Evolutionary conservation across 1,284 basidiomycete genomes (phyloP).

Genomic region (Naganishia cerealis): DNA sequence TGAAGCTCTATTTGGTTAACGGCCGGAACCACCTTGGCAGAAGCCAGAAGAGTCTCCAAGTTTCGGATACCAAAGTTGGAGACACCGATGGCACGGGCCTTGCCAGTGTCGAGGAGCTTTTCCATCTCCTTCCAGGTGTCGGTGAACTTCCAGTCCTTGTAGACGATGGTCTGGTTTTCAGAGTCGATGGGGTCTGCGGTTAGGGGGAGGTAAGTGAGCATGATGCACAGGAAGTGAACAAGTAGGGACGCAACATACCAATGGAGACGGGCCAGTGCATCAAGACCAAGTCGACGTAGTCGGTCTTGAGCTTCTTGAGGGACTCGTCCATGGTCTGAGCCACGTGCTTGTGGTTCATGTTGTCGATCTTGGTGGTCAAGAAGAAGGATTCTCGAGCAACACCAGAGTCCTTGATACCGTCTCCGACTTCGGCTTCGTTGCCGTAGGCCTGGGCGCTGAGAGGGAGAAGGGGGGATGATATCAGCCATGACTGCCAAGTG

Average conservation of each 20-base stretch:
- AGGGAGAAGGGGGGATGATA: conserved; percentile 18
- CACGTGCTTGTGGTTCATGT: conserved; percentile 58
- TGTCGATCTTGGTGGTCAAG: conserved; percentile 68
- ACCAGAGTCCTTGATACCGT: conserved; percentile 65
- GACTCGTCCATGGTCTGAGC: conserved; percentile 63
- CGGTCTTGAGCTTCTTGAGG: conserved; percentile 63
- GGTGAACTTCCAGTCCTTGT: conserved; percentile 55
- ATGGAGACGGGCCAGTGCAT: conserved; percentile 57
- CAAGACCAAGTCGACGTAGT: conserved; percentile 71
- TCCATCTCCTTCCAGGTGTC: conserved; percentile 67
- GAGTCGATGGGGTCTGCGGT: conserved; percentile 34
- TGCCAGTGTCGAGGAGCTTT: conserved; percentile 58
- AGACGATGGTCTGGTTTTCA: conserved; percentile 42
- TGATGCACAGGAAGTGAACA: background rate
- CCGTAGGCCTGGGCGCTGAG: conserved; percentile 52
- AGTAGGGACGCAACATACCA: conserved; percentile 13
- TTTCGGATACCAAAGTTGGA: conserved; percentile 69
- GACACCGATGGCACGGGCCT: conserved; percentile 62
- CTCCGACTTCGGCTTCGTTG: conserved; percentile 86
- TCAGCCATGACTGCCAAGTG: background rate
- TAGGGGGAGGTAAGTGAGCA: background rate
- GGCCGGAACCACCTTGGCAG: conserved; percentile 68
- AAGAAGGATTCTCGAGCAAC: conserved; percentile 67
- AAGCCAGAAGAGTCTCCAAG: conserved; percentile 62
- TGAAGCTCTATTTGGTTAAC: conserved; percentile 66